Evolutionary conservation across 2,329 filamentous ascomycete species (phyloP).

Genomic region (Arachnomyces sp.): DNA sequence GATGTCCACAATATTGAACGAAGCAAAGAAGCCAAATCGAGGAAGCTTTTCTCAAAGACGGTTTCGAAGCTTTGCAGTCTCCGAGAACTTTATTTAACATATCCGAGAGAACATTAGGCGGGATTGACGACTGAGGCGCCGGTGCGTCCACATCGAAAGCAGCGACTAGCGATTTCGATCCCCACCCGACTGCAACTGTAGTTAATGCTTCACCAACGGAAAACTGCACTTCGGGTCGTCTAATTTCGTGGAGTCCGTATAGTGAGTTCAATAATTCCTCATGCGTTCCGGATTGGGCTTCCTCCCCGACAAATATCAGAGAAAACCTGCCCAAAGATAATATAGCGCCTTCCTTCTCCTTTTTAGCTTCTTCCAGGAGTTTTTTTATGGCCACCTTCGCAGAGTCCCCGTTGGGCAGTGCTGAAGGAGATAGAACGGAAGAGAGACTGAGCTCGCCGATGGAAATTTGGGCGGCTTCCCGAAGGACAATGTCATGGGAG

Average conservation of each 20-base stretch:
- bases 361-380: slow-evolving; percentile 62
- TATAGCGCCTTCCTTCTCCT: slow-evolving; percentile 75
- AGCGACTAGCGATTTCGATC: slow-evolving; percentile 68
- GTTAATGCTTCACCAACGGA: slow-evolving; percentile 82
- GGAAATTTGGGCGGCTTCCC: slow-evolving; percentile 50
- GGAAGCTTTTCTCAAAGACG: slow-evolving; percentile 80
- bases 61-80: slow-evolving; percentile 78
- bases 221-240: slow-evolving; percentile 82
- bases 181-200: slow-evolving; percentile 71
- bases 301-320: slow-evolving; percentile 39
- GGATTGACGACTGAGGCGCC: slow-evolving; percentile 32
- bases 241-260: slow-evolving; percentile 72
- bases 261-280: slow-evolving; percentile 58
- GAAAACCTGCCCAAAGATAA: slow-evolving; percentile 70
- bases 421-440: slow-evolving; percentile 38
- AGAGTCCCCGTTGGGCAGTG: slow-evolving; percentile 20
- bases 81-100: slow-evolving; percentile 66
- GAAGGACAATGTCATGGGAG: slow-evolving; percentile 49
- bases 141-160: slow-evolving; percentile 64
- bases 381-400: slow-evolving; percentile 51
- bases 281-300: slow-evolving; percentile 25
- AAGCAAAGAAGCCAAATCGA: slow-evolving; percentile 92
- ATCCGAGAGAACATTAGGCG: slow-evolving; percentile 38
- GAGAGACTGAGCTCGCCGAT: slow-evolving; percentile 58
- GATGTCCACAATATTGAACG: slow-evolving; percentile 79